Evolutionary conservation across 2,329 filamentous ascomycete genomes (phyloP).

Genomic region (Gnomoniopsis sp.): DNA sequence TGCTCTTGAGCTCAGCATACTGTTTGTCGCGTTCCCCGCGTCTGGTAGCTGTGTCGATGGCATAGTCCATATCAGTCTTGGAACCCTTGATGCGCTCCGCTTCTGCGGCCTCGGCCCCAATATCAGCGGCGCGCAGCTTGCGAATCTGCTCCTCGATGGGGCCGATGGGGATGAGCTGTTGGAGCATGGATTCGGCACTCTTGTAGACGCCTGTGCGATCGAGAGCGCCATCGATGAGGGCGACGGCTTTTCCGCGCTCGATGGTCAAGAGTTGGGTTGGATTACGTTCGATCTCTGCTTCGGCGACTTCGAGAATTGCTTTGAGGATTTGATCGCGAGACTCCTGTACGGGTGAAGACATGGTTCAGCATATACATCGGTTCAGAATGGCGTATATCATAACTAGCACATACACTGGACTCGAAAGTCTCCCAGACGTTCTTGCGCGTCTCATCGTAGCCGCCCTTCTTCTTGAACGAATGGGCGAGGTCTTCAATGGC

Average conservation of each 20-base stretch:
- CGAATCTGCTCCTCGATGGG: constrained; percentile 69
- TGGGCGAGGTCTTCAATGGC: constrained; percentile 75
- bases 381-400: too few species aligned
- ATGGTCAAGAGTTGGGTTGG: constrained; percentile 68
- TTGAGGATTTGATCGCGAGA: constrained; percentile 66
- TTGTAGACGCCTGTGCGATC: constrained; percentile 75
- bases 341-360: constrained; percentile 43
- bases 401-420: constrained; percentile 52
- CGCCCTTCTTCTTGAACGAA: constrained; percentile 82
- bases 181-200: constrained; percentile 64
- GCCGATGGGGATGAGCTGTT: constrained; percentile 62
- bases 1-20: constrained; percentile 56
- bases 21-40: constrained; percentile 59
- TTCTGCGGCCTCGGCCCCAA: constrained; percentile 66
- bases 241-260: constrained; percentile 69
- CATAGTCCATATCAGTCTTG: constrained; percentile 74
- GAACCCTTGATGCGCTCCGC: constrained; percentile 62
- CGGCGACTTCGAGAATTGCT: constrained; percentile 66
- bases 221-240: constrained; percentile 73
- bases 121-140: constrained; percentile 62
- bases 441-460: constrained; percentile 75
- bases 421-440: constrained; percentile 73
- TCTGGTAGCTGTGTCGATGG: constrained; percentile 60
- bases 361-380: background rate
- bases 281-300: constrained; percentile 72